Evolutionary conservation across 2,329 filamentous ascomycete genomes (phyloP).

Genomic region (Keithomyces neogunnii): DNA sequence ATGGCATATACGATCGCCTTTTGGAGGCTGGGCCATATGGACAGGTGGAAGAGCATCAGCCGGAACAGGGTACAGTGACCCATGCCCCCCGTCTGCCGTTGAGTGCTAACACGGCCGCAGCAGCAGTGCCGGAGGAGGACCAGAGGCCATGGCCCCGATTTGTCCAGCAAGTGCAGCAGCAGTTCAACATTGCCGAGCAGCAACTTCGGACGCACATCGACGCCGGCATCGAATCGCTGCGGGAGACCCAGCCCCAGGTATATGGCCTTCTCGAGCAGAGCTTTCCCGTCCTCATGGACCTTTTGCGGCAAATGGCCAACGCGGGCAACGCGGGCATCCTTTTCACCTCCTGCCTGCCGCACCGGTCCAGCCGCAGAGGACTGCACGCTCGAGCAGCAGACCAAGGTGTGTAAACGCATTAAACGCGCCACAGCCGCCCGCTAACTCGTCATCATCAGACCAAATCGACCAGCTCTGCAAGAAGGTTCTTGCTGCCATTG

Average conservation of each 20-base stretch:
- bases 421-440: not conserved
- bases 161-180: not conserved
- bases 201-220: not conserved
- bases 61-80: not conserved
- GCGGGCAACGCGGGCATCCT: not conserved
- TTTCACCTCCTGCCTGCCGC: not conserved
- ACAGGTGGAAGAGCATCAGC: too few relatives aligned
- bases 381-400: not conserved
- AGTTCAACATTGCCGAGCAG: not conserved
- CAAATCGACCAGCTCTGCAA: not conserved
- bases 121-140: not conserved
- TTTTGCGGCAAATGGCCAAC: not conserved
- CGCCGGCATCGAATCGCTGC: not conserved
- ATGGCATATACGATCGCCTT: too few relatives aligned
- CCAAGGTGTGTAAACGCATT: not conserved
- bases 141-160: not conserved
- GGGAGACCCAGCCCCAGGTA: not conserved
- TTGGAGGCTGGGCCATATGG: too few relatives aligned
- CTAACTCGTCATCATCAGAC: too few relatives aligned
- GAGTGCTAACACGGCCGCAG: not conserved
- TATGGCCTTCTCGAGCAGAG: not conserved
- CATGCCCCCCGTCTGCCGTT: not conserved
- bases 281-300: not conserved
- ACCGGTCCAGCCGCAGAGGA: not conserved
- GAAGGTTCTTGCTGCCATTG: not conserved